These are phyloP conservation scores for Mycogone perniciosa DNA, from an alignment of 2,329 filamentous ascomycete genomes.

Conservation along the genomic window DNA sequence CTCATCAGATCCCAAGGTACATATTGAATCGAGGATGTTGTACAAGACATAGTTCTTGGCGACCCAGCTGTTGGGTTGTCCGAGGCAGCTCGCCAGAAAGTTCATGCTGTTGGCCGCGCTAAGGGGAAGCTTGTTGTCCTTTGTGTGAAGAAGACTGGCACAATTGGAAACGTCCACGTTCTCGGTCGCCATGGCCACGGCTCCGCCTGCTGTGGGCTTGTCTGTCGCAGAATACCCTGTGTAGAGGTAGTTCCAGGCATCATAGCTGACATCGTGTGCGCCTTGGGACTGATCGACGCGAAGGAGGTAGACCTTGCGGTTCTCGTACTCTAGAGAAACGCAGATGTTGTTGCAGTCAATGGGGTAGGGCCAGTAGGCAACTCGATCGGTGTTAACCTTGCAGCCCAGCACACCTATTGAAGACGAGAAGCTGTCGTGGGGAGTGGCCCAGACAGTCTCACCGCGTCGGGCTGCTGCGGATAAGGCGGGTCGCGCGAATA, in stretches of 20 bases:
- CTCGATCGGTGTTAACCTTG: constrained; percentile 53
- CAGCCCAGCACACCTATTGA: constrained; percentile 55
- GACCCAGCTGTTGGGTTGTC: constrained; percentile 38
- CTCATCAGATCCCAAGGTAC: constrained; percentile 41
- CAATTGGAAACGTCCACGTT: constrained; percentile 41
- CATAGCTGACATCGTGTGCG: constrained; percentile 54
- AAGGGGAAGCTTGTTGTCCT: constrained; percentile 33
- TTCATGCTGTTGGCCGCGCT: constrained; percentile 49
- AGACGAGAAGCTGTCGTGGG: constrained; percentile 52
- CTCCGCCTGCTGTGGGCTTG: constrained; percentile 41
- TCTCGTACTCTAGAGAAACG: constrained; percentile 43
- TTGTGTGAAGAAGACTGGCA: constrained; percentile 40
- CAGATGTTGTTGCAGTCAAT: constrained; percentile 52
- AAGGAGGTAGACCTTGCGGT: constrained; percentile 50
- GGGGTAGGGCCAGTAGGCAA: constrained; percentile 54
- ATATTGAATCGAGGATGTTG: constrained; percentile 46
- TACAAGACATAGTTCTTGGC: constrained; percentile 41
- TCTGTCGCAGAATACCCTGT: constrained; percentile 41
- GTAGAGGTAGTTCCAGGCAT: constrained; percentile 56
- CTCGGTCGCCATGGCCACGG: constrained; percentile 41
- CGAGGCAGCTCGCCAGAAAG: constrained; percentile 41
- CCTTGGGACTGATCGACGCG: constrained; percentile 51
- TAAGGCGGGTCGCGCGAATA: background rate
- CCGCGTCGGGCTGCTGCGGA: constrained; percentile 6
- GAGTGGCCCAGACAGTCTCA: constrained; percentile 34